phyloP scores from a whole-genome alignment of 441 rosid genomes.

The Aleurites moluccanus region DNA sequence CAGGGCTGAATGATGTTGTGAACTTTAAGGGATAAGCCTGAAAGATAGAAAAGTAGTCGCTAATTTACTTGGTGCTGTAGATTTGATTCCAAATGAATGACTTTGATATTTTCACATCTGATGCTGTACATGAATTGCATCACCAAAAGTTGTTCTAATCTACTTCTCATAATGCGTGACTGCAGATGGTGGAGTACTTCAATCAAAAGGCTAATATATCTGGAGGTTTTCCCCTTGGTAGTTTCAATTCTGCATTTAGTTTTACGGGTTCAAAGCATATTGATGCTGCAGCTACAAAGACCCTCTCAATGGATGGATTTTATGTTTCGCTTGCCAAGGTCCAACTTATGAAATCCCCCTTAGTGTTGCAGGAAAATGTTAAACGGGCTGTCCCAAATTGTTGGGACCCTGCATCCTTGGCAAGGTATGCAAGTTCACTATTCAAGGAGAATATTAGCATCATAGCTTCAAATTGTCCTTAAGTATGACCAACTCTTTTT shows the following conservation, averaged over 20 bases:
- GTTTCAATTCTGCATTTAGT: constrained; percentile 66
- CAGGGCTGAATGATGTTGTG: background rate
- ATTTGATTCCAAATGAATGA: background rate
- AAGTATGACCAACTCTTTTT: constrained; percentile 23
- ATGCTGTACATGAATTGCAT: background rate
- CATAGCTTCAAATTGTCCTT: constrained; percentile 13
- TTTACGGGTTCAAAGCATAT: constrained; percentile 53
- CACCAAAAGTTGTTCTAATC: constrained; percentile 14
- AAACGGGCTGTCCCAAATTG: constrained; percentile 47
- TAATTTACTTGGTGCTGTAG: background rate
- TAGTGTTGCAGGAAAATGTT: constrained; percentile 48
- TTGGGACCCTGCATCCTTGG: constrained; percentile 66
- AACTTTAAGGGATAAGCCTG: background rate
- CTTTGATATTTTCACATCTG: background rate
- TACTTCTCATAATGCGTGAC: constrained; percentile 11
- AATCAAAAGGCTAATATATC: constrained; percentile 49
- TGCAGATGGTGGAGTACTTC: constrained; percentile 56
- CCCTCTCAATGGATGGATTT: constrained; percentile 57
- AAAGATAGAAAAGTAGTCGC: background rate
- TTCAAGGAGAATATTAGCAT: constrained; percentile 10
- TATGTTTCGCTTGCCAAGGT: constrained; percentile 57
- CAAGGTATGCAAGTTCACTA: constrained; percentile 44
- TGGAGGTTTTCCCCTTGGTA: constrained; percentile 51
- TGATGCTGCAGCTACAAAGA: constrained; percentile 56
- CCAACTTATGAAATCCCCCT: constrained; percentile 41